These are phyloP conservation scores for Yamadazyma diddensiae DNA, from an alignment of 1,139 yeast genomes.

Conservation along the genomic window DNA sequence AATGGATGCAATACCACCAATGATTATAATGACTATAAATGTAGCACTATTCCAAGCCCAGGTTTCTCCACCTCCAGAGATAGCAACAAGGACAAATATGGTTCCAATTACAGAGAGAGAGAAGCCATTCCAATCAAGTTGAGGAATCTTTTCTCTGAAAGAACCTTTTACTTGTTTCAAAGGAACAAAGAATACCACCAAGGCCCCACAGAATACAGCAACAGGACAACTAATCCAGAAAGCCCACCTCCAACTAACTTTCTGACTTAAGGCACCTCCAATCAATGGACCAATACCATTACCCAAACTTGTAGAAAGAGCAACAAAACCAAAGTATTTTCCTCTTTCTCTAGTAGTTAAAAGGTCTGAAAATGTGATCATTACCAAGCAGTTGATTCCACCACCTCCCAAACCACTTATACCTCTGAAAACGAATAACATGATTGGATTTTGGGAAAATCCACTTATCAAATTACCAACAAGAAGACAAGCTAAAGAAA, in stretches of 20 bases:
- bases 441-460: constrained; percentile 32
- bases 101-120: constrained; percentile 41
- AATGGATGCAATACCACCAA: constrained; percentile 41
- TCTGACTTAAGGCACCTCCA: constrained; percentile 46
- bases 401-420: constrained; percentile 46
- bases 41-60: constrained; percentile 48
- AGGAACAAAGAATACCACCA: constrained; percentile 27
- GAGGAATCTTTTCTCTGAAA: constrained; percentile 28
- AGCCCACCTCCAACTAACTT: constrained; percentile 47
- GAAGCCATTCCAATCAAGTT: constrained; percentile 50
- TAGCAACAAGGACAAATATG: constrained; percentile 43
- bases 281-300: constrained; percentile 54
- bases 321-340: constrained; percentile 44
- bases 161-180: constrained; percentile 22
- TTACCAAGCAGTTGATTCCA: constrained; percentile 39
- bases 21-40: constrained; percentile 41
- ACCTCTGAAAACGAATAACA: constrained; percentile 41
- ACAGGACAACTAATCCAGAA: constrained; percentile 46
- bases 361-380: constrained; percentile 45
- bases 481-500: constrained; percentile 30
- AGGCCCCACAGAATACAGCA: constrained; percentile 24
- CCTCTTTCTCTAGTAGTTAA: constrained; percentile 42
- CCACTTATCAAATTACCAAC: constrained; percentile 44
- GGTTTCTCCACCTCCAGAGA: constrained; percentile 54
- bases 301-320: constrained; percentile 52